Evolutionary conservation across 2,329 filamentous ascomycete genomes (phyloP).

Genomic region (Aspergillus jensenii): DNA sequence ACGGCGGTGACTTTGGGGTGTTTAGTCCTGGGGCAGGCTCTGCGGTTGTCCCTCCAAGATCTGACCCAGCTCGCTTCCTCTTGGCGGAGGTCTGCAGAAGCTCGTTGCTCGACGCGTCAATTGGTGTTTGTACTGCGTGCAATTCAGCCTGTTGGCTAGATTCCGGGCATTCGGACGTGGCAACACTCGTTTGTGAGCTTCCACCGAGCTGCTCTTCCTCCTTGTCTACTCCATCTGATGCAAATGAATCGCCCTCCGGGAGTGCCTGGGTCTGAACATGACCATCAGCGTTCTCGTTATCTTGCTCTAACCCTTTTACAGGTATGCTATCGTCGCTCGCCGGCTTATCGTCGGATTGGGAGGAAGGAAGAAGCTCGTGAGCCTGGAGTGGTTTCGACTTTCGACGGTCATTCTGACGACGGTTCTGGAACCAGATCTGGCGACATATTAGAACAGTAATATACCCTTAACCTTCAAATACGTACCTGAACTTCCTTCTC

Average conservation of each 20-base stretch:
- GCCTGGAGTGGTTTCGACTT: slow-evolving; percentile 81
- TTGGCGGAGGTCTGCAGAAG: slow-evolving; percentile 24
- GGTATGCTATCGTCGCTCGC: slow-evolving; percentile 29
- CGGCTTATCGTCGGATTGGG: slow-evolving; percentile 31
- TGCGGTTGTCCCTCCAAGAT: slow-evolving; percentile 22
- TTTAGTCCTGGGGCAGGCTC: slow-evolving; percentile 13
- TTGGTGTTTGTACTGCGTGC: slow-evolving; percentile 10
- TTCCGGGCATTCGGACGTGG: slow-evolving; percentile 24
- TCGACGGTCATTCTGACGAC: slow-evolving; percentile 86
- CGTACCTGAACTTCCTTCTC: slow-evolving; percentile 96
- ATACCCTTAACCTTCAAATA: slow-evolving; percentile 13
- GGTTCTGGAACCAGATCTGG: slow-evolving; percentile 97
- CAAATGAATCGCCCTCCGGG: slow-evolving; percentile 23
- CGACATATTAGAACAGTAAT: slow-evolving; percentile 20
- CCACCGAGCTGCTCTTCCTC: slow-evolving; percentile 26
- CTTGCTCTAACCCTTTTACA: slow-evolving; percentile 30
- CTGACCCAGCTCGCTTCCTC: slow-evolving; percentile 36
- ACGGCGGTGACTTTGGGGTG: slow-evolving; percentile 34
- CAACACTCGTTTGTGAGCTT: slow-evolving; percentile 34
- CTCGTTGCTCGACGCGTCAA: slow-evolving; percentile 16
- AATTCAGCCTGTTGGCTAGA: slow-evolving; percentile 24
- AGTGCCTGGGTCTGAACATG: slow-evolving; percentile 18
- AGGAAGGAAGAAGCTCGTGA: slow-evolving; percentile 64
- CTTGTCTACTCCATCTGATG: slow-evolving; percentile 25
- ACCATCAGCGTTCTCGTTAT: slow-evolving; percentile 21